A percentile compares a stretch with the other conserved stretches of the same genome.
phyloP scores from a whole-genome alignment of 148 eudicot species.

The Camellia japonica region DNA sequence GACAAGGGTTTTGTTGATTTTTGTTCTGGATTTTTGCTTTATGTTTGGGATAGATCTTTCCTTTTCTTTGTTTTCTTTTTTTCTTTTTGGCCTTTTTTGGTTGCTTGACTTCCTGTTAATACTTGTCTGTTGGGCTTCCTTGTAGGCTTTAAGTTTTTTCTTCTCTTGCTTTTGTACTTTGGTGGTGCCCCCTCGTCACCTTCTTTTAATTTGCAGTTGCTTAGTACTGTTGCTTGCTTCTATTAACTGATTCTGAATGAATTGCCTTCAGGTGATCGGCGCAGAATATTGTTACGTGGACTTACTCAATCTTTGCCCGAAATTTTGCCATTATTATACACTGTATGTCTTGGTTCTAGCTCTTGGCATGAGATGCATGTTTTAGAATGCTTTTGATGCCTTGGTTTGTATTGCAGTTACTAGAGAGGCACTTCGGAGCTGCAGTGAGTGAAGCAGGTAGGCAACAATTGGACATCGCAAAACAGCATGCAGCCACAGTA shows the following conservation, averaged over 20 bases:
- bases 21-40: too few relatives aligned
- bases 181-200: too few relatives aligned
- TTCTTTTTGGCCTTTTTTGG: too few relatives aligned
- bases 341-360: slow-evolving; percentile 50
- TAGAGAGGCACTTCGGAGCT: slow-evolving; percentile 94
- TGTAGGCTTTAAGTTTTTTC: too few relatives aligned
- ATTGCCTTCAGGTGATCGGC: slow-evolving; percentile 73
- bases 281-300: slow-evolving; percentile 83
- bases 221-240: slow-evolving; percentile 2
- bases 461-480: slow-evolving; percentile 79
- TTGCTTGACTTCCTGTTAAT: too few relatives aligned
- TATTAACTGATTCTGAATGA: slow-evolving; percentile 17
- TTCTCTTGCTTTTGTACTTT: too few relatives aligned
- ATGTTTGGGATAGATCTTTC: too few relatives aligned
- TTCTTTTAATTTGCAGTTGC: too few relatives aligned
- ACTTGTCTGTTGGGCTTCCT: too few relatives aligned
- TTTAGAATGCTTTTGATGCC: slow-evolving; percentile 17
- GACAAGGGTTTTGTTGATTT: too few relatives aligned
- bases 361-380: neutral
- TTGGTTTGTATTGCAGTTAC: slow-evolving; percentile 46
- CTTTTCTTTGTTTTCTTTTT: too few relatives aligned
- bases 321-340: slow-evolving; percentile 79
- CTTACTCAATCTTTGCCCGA: slow-evolving; percentile 82
- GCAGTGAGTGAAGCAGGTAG: slow-evolving; percentile 78
- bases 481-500: slow-evolving; percentile 91